phyloP scores from a whole-genome alignment of 2,329 filamentous ascomycete species.

The Curvularia lunata region DNA sequence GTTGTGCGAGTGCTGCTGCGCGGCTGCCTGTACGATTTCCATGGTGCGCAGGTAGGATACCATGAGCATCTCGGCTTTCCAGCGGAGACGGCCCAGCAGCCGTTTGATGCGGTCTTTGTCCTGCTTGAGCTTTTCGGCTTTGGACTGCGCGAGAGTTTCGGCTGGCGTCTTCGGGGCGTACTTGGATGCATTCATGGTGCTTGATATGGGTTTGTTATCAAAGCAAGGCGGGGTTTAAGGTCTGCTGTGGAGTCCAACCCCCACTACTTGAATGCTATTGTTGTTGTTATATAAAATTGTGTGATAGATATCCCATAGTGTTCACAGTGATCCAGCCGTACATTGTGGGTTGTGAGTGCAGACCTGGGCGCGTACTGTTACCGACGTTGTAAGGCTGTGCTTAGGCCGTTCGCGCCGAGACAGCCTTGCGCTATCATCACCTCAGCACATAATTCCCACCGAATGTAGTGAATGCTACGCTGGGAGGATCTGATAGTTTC shows the following conservation, averaged over 20 bases:
- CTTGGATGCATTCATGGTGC: slow-evolving; percentile 35
- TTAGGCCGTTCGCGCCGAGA: slow-evolving; percentile 1
- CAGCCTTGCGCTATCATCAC: background rate
- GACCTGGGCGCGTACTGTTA: background rate
- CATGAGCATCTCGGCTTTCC: slow-evolving; percentile 46
- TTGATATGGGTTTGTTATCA: background rate
- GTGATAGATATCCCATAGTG: background rate
- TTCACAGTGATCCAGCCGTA: background rate
- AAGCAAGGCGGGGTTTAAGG: background rate
- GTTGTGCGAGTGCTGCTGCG: slow-evolving; percentile 24
- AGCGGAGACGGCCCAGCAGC: slow-evolving; percentile 39
- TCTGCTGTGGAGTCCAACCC: background rate
- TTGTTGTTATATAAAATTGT: background rate
- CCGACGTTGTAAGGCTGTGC: slow-evolving; percentile 3
- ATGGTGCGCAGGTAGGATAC: slow-evolving; percentile 39
- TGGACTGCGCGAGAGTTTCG: slow-evolving; percentile 33
- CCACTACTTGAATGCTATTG: no score
- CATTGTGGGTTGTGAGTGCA: background rate
- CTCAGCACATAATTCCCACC: no score
- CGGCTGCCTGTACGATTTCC: slow-evolving; percentile 32
- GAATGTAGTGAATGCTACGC: no score
- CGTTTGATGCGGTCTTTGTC: slow-evolving; percentile 40
- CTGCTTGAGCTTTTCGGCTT: slow-evolving; percentile 35
- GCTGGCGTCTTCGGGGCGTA: slow-evolving; percentile 42
- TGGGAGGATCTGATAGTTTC: no score